Conservation (phyloP, 2,329 filamentous ascomycete genomes). For the Blastomyces gilchristii region DNA sequence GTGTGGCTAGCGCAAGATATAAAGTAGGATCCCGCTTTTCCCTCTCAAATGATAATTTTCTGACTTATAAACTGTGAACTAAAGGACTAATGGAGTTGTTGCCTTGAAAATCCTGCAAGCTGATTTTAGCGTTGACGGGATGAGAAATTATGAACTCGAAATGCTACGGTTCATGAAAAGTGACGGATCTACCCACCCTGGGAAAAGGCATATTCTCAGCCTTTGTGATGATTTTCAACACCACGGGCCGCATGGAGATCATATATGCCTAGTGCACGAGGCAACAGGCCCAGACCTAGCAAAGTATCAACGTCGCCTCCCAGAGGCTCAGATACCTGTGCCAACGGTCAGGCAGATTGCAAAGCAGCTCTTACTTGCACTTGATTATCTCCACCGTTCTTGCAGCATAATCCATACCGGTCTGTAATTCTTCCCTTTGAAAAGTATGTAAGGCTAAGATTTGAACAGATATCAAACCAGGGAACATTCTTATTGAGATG, state of each 20-base stretch:
- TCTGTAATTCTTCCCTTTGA: neutral
- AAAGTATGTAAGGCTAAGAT: neutral
- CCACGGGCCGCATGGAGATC: neutral
- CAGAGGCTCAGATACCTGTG: neutral
- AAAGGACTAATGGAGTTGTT: neutral
- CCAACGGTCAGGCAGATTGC: neutral
- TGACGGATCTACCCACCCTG: neutral
- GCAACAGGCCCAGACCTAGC: neutral
- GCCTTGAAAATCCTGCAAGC: neutral
- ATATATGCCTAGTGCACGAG: neutral
- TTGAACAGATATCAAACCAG: neutral
- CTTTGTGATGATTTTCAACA: neutral
- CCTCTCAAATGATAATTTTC: neutral
- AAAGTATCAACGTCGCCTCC: too few species aligned
- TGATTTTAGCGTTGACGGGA: neutral
- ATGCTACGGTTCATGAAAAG: neutral
- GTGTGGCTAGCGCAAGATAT: neutral
- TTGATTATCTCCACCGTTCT: neutral
- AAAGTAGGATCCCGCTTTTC: neutral
- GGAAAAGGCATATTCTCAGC: neutral
- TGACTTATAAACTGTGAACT: neutral
- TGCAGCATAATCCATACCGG: neutral
- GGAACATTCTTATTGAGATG: neutral
- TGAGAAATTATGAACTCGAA: neutral
- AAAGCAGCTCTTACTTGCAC: neutral